A percentile compares a stretch with the other conserved stretches of the same genome.
phyloP scores from a whole-genome alignment of 345 rosid genomes.

The Sapria himalayana region DNA sequence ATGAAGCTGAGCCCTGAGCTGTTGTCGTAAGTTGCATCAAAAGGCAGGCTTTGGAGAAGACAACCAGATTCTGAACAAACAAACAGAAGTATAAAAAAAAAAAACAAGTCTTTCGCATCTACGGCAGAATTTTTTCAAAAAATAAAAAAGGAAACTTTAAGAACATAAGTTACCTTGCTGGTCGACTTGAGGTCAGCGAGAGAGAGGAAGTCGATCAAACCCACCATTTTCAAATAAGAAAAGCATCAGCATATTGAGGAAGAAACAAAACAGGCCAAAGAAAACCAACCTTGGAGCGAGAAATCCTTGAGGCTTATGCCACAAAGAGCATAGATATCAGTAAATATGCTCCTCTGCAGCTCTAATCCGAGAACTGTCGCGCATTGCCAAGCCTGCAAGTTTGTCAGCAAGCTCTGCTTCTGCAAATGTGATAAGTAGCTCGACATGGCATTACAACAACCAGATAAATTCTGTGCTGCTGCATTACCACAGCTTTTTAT shows the following conservation, averaged over 20 bases:
- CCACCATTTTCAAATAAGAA: no score
- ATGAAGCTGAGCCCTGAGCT: slow-evolving; percentile 70
- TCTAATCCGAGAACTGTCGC: slow-evolving; percentile 50
- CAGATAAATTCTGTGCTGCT: slow-evolving; percentile 30
- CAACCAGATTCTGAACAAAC: slow-evolving; percentile 57
- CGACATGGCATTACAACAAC: slow-evolving; percentile 62
- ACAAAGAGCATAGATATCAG: slow-evolving; percentile 55
- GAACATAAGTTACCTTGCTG: no score
- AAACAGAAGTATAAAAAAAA: background rate
- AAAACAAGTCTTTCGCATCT: slow-evolving; percentile 4
- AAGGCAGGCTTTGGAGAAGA: slow-evolving; percentile 88
- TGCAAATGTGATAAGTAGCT: slow-evolving; percentile 81
- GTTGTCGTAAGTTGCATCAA: slow-evolving; percentile 74
- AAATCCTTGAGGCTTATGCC: slow-evolving; percentile 89
- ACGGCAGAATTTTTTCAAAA: background rate
- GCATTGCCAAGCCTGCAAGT: slow-evolving; percentile 88
- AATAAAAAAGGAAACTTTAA: no score
- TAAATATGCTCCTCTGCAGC: slow-evolving; percentile 45
- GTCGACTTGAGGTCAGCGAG: background rate
- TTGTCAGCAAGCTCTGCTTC: slow-evolving; percentile 78
- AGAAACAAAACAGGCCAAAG: no score
- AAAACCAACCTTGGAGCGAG: slow-evolving; percentile 73
- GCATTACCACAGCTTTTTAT: slow-evolving; percentile 38
- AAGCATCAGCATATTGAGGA: no score
- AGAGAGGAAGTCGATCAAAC: background rate